Evolutionary conservation across 441 rosid genomes (phyloP), one percentile per base, ranked within the genome.

Genomic region (Brassica balearica): DNA sequence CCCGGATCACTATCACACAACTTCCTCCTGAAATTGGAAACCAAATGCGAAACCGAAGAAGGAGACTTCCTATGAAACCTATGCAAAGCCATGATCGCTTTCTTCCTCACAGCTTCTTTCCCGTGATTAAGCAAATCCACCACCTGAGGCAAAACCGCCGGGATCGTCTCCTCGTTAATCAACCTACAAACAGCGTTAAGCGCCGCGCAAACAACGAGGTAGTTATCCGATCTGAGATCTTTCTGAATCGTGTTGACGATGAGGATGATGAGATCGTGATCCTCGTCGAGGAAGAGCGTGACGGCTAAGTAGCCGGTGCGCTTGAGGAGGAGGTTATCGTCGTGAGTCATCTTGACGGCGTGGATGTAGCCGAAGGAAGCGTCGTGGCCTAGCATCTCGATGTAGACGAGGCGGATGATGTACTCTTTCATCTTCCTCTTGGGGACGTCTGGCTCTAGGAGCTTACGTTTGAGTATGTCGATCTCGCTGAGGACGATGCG

Each of bases 331-430:
- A 96, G 82, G 69, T 46, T 86, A 61, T 92, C 99, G 65, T 91
- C 96, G 83, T 96, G 99, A 0, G 98, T 96, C 99, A 96, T 96
- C 84, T 96, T 96, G 27, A 96, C 99, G 75, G 99, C 97, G 79
- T 96, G 97, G 77, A 96, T 96, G 87, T 93, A 91, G 12, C 98
- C 98, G 61, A 96, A 96, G 2, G 98, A 94, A 32, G 99, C 97
- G 75, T 94, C 97, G 77, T 96, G 98, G 19, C 99, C 99, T 11
- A 96, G 88, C 99, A 96, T 96, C 91, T 96, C 99, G 32, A 96
- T 84, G 84, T 94, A 96, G 53, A 92, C 88, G 29, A 96, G 89
- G 1, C 97, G 86, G 69, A 96, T 88, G 38, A 96, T 92, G 85
- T 82, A 94, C 87, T 96, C 98, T 81, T 96, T 96, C 97, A 96